phyloP scores from a whole-genome alignment of 495 filamentous ascomycete genomes.

The Sporormia fimetaria region DNA sequence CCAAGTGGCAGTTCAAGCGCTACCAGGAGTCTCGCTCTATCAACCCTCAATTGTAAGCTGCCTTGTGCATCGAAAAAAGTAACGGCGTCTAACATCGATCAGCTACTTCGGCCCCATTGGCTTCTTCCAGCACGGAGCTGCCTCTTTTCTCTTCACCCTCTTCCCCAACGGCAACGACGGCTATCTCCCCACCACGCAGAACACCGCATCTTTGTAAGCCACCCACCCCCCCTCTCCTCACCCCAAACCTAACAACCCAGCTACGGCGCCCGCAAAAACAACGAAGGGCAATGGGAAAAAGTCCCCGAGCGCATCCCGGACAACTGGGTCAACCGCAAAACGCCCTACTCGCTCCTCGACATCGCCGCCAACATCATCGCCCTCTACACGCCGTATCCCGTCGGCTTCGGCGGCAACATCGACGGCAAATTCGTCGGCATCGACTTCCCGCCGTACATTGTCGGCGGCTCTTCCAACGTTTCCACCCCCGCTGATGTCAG shows the following conservation, averaged over 20 bases:
- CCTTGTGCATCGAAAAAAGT: background rate
- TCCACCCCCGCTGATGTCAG: background rate
- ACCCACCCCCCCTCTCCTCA: too few relatives aligned
- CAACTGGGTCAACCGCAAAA: constrained; percentile 7
- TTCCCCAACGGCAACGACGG: constrained; percentile 9
- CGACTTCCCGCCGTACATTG: constrained; percentile 6
- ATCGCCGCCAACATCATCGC: constrained; percentile 6
- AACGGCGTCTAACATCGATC: background rate
- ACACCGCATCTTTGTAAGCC: constrained; percentile 9
- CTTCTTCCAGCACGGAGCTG: constrained; percentile 8
- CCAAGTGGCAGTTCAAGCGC: too few relatives aligned
- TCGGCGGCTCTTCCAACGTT: background rate
- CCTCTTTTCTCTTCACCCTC: constrained; percentile 13
- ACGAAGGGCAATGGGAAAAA: background rate
- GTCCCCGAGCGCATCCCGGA: constrained; percentile 7
- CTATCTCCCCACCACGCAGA: constrained; percentile 5
- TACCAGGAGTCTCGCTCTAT: background rate
- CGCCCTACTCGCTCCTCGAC: constrained; percentile 4
- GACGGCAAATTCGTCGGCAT: constrained; percentile 8
- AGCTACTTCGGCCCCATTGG: constrained; percentile 12
- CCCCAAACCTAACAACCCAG: too few relatives aligned
- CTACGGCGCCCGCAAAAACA: constrained; percentile 5
- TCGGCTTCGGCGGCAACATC: constrained; percentile 9
- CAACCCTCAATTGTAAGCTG: constrained; percentile 1
- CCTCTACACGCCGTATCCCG: constrained; percentile 4